Evolutionary conservation across 768 basidiomycete species (phyloP).

Genomic region (Tylopilus plumbeoviolaceoides): DNA sequence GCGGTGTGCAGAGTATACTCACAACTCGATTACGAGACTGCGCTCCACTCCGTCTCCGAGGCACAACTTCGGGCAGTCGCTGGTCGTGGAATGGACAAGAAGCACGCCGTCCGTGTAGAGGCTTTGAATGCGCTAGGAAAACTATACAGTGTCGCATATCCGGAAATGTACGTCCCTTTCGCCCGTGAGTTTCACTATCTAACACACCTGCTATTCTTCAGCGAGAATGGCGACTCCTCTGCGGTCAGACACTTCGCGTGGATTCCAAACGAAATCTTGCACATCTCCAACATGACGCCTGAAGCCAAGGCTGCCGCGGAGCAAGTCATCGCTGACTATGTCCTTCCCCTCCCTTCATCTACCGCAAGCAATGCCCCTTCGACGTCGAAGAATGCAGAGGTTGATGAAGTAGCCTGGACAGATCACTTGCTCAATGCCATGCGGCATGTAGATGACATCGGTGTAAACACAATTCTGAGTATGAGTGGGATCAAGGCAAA

Average conservation of each 20-base stretch:
- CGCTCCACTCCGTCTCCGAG: conserved; percentile 72
- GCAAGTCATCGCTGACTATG: conserved; percentile 62
- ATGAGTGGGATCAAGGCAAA: conserved; percentile 59
- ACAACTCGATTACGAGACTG: conserved; percentile 87
- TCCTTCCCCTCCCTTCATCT: conserved; percentile 71
- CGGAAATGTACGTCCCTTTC: conserved; percentile 72
- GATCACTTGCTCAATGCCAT: conserved; percentile 75
- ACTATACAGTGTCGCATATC: conserved; percentile 76
- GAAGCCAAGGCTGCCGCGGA: conserved; percentile 69
- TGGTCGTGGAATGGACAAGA: conserved; percentile 79
- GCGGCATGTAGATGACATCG: conserved; percentile 59
- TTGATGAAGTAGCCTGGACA: conserved; percentile 83
- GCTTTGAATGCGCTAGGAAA: conserved; percentile 74
- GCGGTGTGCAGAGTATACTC: conserved; percentile 80
- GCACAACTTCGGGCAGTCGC: conserved; percentile 59
- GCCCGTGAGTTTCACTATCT: not conserved
- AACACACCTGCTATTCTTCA: conserved; percentile 27
- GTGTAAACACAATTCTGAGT: conserved; percentile 51
- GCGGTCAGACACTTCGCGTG: conserved; percentile 83
- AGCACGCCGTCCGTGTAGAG: conserved; percentile 66
- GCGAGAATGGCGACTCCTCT: conserved; percentile 72
- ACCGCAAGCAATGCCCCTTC: conserved; percentile 34
- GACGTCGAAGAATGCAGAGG: conserved; percentile 44
- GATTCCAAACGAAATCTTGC: conserved; percentile 80
- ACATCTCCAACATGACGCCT: conserved; percentile 42